Conservation (phyloP, 2,329 filamentous ascomycete genomes). For the Fusarium udum region DNA sequence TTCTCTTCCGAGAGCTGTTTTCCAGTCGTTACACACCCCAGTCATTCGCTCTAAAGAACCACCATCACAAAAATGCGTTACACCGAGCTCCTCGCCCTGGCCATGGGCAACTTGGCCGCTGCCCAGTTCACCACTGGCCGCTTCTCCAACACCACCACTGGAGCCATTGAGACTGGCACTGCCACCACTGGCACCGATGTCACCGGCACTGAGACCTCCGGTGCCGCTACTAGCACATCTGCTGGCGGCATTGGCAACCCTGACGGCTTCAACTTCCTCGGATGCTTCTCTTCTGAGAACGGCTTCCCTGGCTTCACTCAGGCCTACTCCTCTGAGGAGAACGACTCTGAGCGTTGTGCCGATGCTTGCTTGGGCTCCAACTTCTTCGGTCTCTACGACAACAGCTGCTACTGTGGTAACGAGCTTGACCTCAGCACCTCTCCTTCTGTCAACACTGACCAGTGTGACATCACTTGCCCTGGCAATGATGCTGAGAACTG, state of each 20-base stretch:
- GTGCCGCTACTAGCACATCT: neutral
- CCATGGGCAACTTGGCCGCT: slow-evolving; percentile 45
- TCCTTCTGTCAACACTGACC: slow-evolving; percentile 7
- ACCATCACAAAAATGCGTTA: slow-evolving; percentile 42
- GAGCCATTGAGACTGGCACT: neutral
- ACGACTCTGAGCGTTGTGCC: slow-evolving; percentile 36
- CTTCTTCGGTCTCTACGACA: slow-evolving; percentile 41
- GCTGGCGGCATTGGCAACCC: slow-evolving; percentile 9
- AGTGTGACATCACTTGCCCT: slow-evolving; percentile 45
- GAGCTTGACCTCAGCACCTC: slow-evolving; percentile 14
- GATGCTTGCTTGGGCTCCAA: slow-evolving; percentile 35
- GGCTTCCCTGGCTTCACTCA: slow-evolving; percentile 43
- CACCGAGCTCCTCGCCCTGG: slow-evolving; percentile 44
- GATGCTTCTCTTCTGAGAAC: slow-evolving; percentile 43
- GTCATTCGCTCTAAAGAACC: slow-evolving; percentile 40
- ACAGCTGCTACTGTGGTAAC: slow-evolving; percentile 46
- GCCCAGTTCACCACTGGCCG: slow-evolving; percentile 33
- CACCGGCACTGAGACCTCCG: slow-evolving; percentile 4
- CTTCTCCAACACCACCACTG: slow-evolving; percentile 17
- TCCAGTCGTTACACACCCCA: slow-evolving; percentile 38
- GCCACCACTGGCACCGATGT: neutral
- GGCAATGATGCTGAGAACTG: slow-evolving; percentile 39
- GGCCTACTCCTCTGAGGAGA: slow-evolving; percentile 16
- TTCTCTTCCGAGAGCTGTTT: slow-evolving; percentile 44
- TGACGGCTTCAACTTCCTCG: slow-evolving; percentile 37